Evolutionary conservation across 2,329 filamentous ascomycete species (phyloP).

Genomic region (Escovopsis sp.): DNA sequence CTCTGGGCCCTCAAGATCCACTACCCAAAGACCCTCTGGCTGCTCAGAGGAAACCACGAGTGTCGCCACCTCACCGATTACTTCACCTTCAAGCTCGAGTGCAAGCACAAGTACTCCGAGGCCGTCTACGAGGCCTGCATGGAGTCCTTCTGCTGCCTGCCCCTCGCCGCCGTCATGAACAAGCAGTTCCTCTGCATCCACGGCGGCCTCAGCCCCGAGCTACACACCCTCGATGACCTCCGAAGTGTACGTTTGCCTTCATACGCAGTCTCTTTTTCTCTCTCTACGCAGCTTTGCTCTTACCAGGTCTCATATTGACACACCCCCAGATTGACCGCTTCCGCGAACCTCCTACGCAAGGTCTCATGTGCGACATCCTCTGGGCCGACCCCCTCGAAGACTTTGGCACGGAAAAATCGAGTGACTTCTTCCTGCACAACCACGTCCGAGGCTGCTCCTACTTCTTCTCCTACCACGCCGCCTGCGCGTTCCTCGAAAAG

Average conservation of each 20-base stretch:
- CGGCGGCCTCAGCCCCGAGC: constrained; percentile 84
- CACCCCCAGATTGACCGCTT: constrained; percentile 74
- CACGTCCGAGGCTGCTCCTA: constrained; percentile 97
- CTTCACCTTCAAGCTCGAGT: constrained; percentile 99
- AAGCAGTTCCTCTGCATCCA: constrained; percentile 99
- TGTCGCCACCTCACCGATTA: constrained; percentile 98
- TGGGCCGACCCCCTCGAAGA: constrained; percentile 98
- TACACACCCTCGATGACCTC: constrained; percentile 89
- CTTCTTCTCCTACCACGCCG: constrained; percentile 97
- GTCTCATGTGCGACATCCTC: constrained; percentile 96
- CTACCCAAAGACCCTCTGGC: constrained; percentile 94
- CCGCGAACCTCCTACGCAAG: constrained; percentile 90
- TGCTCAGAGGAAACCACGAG: constrained; percentile 95
- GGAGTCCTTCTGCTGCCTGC: constrained; percentile 91
- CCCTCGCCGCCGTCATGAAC: constrained; percentile 96
- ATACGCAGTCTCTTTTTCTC: too few relatives aligned
- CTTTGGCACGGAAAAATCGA: constrained; percentile 96
- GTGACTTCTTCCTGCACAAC: constrained; percentile 95
- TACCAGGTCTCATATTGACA: too few relatives aligned
- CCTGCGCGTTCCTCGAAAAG: constrained; percentile 95
- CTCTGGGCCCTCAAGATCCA: constrained; percentile 98
- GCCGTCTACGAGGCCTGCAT: constrained; percentile 93
- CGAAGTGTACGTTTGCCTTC: constrained; percentile 48
- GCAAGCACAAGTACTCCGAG: constrained; percentile 99
- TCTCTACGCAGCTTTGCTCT: too few relatives aligned